Conservation (phyloP, 2,329 filamentous ascomycete genomes). For the Apiospora saccharicola region DNA sequence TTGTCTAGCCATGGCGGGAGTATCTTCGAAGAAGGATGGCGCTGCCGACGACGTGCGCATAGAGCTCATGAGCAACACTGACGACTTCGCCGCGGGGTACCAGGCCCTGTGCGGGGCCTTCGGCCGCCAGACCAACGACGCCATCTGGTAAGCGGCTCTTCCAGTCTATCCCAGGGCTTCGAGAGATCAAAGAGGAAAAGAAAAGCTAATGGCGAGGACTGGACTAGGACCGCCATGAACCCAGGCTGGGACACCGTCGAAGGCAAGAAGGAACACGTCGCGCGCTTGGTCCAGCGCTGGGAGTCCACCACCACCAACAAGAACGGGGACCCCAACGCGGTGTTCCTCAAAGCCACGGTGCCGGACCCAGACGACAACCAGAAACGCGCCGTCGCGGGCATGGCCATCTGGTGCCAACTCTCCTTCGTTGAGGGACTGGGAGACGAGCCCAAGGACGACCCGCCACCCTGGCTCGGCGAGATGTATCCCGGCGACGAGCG, state of each 20-base stretch:
- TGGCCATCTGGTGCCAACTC: slow-evolving; percentile 63
- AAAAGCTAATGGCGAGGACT: background rate
- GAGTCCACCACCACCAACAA: slow-evolving; percentile 47
- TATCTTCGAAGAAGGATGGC: background rate
- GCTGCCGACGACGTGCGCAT: slow-evolving; percentile 29
- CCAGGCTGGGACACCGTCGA: slow-evolving; percentile 61
- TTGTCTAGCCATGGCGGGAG: background rate
- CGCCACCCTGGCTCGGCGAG: slow-evolving; percentile 41
- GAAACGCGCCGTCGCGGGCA: slow-evolving; percentile 51
- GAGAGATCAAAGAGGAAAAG: background rate
- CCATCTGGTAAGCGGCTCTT: slow-evolving; percentile 54
- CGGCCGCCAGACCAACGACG: slow-evolving; percentile 58
- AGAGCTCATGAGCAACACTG: slow-evolving; percentile 33
- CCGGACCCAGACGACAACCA: slow-evolving; percentile 37
- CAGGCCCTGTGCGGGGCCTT: slow-evolving; percentile 51
- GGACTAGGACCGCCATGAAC: slow-evolving; percentile 44
- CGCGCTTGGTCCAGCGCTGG: slow-evolving; percentile 52
- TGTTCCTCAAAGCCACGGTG: slow-evolving; percentile 63
- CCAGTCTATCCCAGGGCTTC: too few relatives aligned
- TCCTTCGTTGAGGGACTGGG: slow-evolving; percentile 58
- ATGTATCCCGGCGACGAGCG: slow-evolving; percentile 51
- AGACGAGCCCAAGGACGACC: slow-evolving; percentile 46
- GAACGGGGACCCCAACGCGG: slow-evolving; percentile 54
- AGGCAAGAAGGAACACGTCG: slow-evolving; percentile 47
- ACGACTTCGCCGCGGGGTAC: slow-evolving; percentile 38